Evolutionary conservation across 2,329 filamentous ascomycete species (phyloP).

Genomic region (Colletotrichum aenigma): DNA sequence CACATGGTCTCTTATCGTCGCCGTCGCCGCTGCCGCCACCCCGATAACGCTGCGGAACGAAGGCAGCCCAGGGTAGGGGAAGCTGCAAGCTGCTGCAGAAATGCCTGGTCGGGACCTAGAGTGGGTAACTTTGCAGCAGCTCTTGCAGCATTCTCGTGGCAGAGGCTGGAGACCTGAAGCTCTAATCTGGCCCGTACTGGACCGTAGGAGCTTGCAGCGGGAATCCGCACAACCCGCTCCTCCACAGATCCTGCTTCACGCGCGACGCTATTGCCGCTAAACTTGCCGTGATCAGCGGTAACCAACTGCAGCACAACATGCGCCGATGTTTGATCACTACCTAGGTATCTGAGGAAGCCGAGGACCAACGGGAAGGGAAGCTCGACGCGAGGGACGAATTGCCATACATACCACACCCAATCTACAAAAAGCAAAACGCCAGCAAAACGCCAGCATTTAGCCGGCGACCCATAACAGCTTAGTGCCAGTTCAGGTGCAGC

Average conservation of each 20-base stretch:
- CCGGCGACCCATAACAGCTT: background rate
- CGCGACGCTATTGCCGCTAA: background rate
- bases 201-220: too few relatives aligned
- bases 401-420: background rate
- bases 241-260: background rate
- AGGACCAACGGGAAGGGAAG: background rate
- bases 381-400: background rate
- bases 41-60: background rate
- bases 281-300: background rate
- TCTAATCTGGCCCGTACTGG: too few relatives aligned
- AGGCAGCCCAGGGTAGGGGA: background rate
- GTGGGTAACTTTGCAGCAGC: background rate
- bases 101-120: background rate
- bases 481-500: background rate
- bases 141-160: background rate
- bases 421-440: background rate
- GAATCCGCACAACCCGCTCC: background rate
- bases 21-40: background rate
- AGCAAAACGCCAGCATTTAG: background rate
- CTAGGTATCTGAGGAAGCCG: background rate
- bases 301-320: background rate
- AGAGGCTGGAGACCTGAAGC: background rate
- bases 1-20: background rate
- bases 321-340: background rate
- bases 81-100: background rate